phyloP scores from a whole-genome alignment of 2,329 filamentous ascomycete genomes.

The Penicillium sp. region DNA sequence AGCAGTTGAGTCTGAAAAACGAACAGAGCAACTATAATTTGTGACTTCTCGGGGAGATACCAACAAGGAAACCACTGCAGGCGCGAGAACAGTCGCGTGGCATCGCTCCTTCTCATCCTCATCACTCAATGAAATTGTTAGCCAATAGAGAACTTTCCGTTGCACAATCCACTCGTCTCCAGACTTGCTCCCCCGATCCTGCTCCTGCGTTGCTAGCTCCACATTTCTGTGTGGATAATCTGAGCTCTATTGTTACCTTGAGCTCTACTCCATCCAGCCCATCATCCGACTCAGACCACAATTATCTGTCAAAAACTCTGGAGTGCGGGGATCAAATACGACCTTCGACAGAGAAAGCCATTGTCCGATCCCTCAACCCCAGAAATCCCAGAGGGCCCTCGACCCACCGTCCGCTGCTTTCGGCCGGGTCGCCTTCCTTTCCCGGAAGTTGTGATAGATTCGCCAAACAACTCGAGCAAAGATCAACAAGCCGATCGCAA shows the following conservation, averaged over 20 bases:
- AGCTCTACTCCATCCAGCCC: constrained; percentile 1
- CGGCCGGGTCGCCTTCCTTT: constrained; percentile 14
- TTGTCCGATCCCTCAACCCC: constrained; percentile 20
- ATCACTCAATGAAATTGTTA: not conserved
- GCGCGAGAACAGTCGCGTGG: not conserved
- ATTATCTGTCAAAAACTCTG: not conserved
- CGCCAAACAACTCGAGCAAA: not conserved
- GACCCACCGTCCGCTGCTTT: constrained; percentile 20
- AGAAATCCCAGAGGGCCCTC: constrained; percentile 6
- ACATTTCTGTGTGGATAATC: not conserved
- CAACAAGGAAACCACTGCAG: not conserved
- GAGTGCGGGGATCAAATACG: constrained; percentile 3
- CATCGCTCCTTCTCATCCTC: not conserved
- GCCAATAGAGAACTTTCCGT: not conserved
- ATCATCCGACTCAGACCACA: not conserved
- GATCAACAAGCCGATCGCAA: constrained; percentile 11
- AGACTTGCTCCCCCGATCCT: not conserved
- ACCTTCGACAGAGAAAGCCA: constrained; percentile 11
- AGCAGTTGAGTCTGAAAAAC: not conserved
- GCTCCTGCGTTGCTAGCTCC: not conserved
- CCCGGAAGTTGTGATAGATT: constrained; percentile 4
- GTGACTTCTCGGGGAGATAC: not conserved
- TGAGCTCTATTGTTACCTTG: constrained; percentile 1
- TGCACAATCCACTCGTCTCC: not conserved
- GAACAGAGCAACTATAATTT: not conserved